These are phyloP conservation scores for Gynandropsis gynandra DNA, from an alignment of 345 rosid genomes.

Conservation along the genomic window DNA sequence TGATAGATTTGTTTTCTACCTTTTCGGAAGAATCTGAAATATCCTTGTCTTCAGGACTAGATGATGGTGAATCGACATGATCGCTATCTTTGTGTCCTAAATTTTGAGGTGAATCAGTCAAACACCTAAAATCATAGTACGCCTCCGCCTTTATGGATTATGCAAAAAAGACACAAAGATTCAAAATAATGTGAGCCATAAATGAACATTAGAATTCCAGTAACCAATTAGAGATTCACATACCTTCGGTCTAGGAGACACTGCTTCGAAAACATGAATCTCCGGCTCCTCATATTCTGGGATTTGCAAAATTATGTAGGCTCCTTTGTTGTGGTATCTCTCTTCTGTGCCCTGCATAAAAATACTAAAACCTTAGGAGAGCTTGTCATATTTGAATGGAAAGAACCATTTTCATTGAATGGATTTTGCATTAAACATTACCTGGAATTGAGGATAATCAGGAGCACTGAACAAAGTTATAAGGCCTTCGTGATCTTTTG, in stretches of 20 bases:
- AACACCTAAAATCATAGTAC: slow-evolving; percentile 23
- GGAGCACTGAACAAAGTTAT: slow-evolving; percentile 34
- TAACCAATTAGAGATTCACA: not conserved
- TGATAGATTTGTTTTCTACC: slow-evolving; percentile 24
- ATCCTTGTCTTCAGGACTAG: slow-evolving; percentile 19
- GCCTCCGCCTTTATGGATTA: slow-evolving; percentile 23
- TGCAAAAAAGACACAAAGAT: slow-evolving; percentile 14
- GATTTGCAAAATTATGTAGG: slow-evolving; percentile 26
- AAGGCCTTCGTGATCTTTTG: slow-evolving; percentile 33
- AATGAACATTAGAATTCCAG: slow-evolving; percentile 5
- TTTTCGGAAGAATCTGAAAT: slow-evolving; percentile 25
- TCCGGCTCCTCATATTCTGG: slow-evolving; percentile 30
- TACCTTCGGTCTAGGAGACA: slow-evolving; percentile 32
- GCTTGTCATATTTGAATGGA: no score
- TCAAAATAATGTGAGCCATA: slow-evolving; percentile 9
- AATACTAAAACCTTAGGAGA: no score
- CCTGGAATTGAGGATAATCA: slow-evolving; percentile 36
- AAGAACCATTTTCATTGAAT: not conserved
- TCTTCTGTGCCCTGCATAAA: slow-evolving; percentile 29
- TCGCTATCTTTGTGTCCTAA: slow-evolving; percentile 11
- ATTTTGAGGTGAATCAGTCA: slow-evolving; percentile 20
- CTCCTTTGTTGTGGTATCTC: slow-evolving; percentile 27
- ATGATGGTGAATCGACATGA: slow-evolving; percentile 20
- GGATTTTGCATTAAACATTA: slow-evolving; percentile 3
- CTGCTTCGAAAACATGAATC: slow-evolving; percentile 29